Percentiles rank a stretch among this genome's conserved stretches.
phyloP scores from a whole-genome alignment of 805 yeast species.

The Lipomyces spencermartinsiae region DNA sequence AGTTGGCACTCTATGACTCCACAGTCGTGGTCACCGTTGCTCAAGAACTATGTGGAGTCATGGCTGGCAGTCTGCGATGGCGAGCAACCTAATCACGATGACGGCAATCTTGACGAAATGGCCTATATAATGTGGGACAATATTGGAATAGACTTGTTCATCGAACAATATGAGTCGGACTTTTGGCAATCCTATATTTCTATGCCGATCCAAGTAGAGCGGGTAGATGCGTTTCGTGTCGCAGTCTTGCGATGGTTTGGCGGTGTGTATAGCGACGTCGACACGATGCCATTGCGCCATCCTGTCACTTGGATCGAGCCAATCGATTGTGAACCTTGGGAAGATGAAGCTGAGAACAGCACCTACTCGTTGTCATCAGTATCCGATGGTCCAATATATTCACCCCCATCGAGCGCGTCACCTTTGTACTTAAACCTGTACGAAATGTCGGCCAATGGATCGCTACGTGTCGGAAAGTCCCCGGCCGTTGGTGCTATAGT shows the following conservation, averaged over 20 bases:
- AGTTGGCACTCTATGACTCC: constrained; percentile 1
- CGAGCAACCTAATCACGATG: not conserved
- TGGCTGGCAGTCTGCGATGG: constrained; percentile 12
- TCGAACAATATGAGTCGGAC: not conserved
- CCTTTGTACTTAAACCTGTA: constrained; percentile 7
- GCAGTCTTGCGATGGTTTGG: constrained; percentile 15
- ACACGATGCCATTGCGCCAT: constrained; percentile 12
- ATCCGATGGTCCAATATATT: not conserved
- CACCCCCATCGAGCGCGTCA: constrained; percentile 2
- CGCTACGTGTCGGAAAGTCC: not conserved
- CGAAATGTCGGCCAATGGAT: not conserved
- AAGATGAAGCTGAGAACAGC: not conserved
- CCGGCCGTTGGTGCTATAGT: constrained; percentile 4
- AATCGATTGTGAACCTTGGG: constrained; percentile 2
- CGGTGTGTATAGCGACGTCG: constrained; percentile 13
- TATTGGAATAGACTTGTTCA: not conserved
- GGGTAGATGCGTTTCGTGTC: constrained; percentile 9
- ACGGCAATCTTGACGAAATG: constrained; percentile 1
- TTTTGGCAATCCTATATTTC: constrained; percentile 6
- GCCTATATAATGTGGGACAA: constrained; percentile 13
- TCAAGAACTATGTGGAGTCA: constrained; percentile 5
- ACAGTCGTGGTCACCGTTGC: not conserved
- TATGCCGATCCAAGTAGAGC: constrained; percentile 11
- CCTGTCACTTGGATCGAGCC: constrained; percentile 15
- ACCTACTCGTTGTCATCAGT: constrained; percentile 4